Conservation (phyloP, 2,329 filamentous ascomycete species). For the Dactylonectria macrodidyma region DNA sequence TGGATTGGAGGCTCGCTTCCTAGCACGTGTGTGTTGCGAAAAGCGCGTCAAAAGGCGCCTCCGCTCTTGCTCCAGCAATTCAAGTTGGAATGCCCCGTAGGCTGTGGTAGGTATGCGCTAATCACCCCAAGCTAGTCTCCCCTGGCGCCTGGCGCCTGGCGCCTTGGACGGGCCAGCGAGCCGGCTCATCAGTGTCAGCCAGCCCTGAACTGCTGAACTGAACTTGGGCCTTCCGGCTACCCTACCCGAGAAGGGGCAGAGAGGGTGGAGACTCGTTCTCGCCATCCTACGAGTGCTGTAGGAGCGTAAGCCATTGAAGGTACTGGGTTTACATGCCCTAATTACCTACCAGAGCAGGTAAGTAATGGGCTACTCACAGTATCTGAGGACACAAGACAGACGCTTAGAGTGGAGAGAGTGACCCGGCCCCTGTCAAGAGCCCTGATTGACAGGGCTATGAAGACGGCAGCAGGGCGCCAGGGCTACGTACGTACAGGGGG, state of each 20-base stretch:
- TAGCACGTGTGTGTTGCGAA: constrained; percentile 12
- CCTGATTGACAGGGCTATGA: background rate
- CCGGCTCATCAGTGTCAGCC: background rate
- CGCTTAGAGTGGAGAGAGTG: background rate
- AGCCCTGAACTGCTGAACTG: background rate
- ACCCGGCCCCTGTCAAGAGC: background rate
- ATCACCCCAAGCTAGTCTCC: constrained; percentile 20
- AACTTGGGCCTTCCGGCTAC: background rate
- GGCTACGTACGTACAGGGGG: background rate
- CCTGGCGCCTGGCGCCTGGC: constrained; percentile 22
- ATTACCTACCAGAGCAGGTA: no score
- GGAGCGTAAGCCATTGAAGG: no score
- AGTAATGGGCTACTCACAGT: no score
- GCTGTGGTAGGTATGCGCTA: constrained; percentile 15
- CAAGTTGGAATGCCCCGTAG: constrained; percentile 17
- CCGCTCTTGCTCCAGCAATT: background rate
- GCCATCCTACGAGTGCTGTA: no score
- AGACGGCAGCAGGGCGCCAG: background rate
- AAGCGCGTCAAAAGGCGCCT: constrained; percentile 22
- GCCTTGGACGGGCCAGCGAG: constrained; percentile 10
- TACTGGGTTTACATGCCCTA: no score
- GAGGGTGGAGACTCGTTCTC: background rate
- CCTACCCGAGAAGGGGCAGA: background rate
- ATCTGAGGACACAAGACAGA: background rate
- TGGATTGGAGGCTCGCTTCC: background rate